Evolutionary conservation across 345 rosid species (phyloP).

Genomic region (Firmiana major): DNA sequence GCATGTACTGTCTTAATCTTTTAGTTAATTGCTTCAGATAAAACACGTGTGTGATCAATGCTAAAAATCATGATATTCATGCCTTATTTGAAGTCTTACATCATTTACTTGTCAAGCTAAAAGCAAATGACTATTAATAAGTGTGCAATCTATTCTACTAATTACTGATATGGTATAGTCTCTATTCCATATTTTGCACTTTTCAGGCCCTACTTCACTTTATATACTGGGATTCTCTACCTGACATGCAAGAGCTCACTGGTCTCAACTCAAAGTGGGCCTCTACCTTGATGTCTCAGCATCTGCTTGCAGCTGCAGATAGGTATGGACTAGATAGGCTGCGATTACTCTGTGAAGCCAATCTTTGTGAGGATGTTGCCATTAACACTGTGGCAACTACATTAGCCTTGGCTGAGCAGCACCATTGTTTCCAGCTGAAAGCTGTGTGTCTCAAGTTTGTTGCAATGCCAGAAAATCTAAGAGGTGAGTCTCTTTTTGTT

Average conservation of each 20-base stretch:
- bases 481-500: slow-evolving; percentile 26
- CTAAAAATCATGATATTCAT: neutral
- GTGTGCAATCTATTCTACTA: neutral
- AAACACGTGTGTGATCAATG: neutral
- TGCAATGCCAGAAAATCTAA: slow-evolving; percentile 52
- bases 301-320: slow-evolving; percentile 68
- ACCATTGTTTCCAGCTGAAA: slow-evolving; percentile 59
- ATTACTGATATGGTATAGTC: neutral
- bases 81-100: neutral
- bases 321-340: slow-evolving; percentile 64
- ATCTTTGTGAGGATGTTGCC: slow-evolving; percentile 53
- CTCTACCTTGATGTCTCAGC: slow-evolving; percentile 64
- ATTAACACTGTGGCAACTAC: slow-evolving; percentile 65
- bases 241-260: slow-evolving; percentile 59
- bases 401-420: slow-evolving; percentile 70
- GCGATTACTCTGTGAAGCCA: slow-evolving; percentile 44
- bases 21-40: neutral
- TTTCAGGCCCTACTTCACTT: slow-evolving; percentile 60
- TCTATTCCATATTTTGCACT: slow-evolving; percentile 1
- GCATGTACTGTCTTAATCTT: neutral
- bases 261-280: slow-evolving; percentile 58
- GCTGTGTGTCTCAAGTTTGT: slow-evolving; percentile 60
- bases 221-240: slow-evolving; percentile 57
- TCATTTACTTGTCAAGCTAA: too few species aligned
- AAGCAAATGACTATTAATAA: neutral